Evolutionary conservation across 2,329 filamentous ascomycete species (phyloP), one percentile per base, ranked within the genome.

Genomic region (Penicillium sp.): DNA sequence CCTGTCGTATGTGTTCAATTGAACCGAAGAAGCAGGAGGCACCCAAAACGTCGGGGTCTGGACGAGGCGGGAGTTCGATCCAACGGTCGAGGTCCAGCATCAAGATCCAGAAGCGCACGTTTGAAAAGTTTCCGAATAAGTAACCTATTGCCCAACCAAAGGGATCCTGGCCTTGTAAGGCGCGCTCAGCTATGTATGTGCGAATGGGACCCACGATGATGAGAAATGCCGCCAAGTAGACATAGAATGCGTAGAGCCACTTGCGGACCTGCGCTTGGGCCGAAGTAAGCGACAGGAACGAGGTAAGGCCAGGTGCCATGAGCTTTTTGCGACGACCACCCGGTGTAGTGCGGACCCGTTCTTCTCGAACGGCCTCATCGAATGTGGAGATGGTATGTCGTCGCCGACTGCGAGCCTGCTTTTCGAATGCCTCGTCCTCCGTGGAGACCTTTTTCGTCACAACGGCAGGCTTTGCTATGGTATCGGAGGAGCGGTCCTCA

Each of bases 101-200:
- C 14, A 90, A 79, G 8, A 93, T 82, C 69, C 88, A 81, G 69
- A 88, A 86, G 22, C 92, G 83, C 61, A 97, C 85, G 66, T 79
- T 81, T 0, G 83, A 81, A 10, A 92, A 69, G 63, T 96, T 89
- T 11, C 93, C 92, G 57, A 97, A 83, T 3, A 97, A 77, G 71
- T 99, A 99, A 2, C 90, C 88, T 10, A 97, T 73, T 0, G 91
- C 92, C 94, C 94, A 99, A 2, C 93, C 90, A 42, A 99, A 84
- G 0, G 94, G 92, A 64, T 99, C 94, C 48, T 85, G 77, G 14
- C 84, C 85, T 32, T 81, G 67, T 1, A 99, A 79, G 13, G 91
- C 92, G 57, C 83, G 79, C 41, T 76, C 74, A 38, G 81, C 75
- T 46, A 97, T 84, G 61, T 90, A 88, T 2, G 79, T 78, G 50